Conservation (phyloP, 108 stramenopile species). For the Nitzschia sp. region DNA sequence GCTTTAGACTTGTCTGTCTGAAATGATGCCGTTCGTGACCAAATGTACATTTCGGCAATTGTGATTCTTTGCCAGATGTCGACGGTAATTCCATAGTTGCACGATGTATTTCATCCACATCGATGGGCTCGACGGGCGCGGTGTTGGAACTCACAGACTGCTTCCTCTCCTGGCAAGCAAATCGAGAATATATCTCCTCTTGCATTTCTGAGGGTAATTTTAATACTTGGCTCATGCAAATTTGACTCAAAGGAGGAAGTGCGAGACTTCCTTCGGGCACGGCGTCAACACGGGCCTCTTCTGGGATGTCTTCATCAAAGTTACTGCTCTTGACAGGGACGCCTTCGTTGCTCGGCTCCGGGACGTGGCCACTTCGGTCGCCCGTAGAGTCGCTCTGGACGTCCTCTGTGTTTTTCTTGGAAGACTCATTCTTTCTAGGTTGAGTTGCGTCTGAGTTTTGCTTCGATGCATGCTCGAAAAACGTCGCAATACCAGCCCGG, state of each 20-base stretch:
- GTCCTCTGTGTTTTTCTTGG: too few relatives aligned
- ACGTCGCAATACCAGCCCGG: background rate
- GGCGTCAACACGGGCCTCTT: too few relatives aligned
- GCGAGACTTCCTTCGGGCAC: background rate
- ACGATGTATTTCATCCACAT: background rate
- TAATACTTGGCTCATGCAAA: conserved; percentile 49
- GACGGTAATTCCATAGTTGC: too few relatives aligned
- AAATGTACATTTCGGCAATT: background rate
- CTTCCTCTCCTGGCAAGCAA: conserved; percentile 4
- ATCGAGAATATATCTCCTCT: conserved; percentile 18
- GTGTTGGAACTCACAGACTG: background rate
- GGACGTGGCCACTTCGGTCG: too few relatives aligned
- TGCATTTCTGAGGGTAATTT: conserved; percentile 38
- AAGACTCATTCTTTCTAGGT: too few relatives aligned
- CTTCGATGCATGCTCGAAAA: background rate
- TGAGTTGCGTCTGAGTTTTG: too few relatives aligned
- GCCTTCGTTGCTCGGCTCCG: too few relatives aligned
- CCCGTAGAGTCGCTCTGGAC: too few relatives aligned
- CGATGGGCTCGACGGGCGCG: too few relatives aligned
- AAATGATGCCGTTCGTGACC: conserved; percentile 4
- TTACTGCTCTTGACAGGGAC: too few relatives aligned
- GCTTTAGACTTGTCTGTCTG: conserved; percentile 59
- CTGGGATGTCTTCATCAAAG: too few relatives aligned
- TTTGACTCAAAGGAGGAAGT: conserved; percentile 49
- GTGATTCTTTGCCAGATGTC: background rate